Base-by-base conservation (phyloP, 495 filamentous ascomycete species). In the Tetracladium setigerum region DNA sequence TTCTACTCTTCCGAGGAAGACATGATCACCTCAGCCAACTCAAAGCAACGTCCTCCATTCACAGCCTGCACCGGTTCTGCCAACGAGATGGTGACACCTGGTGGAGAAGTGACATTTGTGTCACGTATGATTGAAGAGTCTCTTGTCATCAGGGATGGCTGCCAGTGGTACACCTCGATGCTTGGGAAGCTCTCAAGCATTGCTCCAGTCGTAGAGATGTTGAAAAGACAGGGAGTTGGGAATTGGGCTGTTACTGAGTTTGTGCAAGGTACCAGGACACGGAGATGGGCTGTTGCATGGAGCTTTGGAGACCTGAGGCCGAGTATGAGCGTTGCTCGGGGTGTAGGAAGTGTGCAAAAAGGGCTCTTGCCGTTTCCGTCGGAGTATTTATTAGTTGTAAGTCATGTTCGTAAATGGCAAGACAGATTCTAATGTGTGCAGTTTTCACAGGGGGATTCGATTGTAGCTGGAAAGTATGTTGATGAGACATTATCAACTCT, bases 91-190 rank as follows among this genome's bases (percentile, higher is more conserved):
- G 85, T 96, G 4, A 86, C 82, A 15, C 59, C 68, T 0, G 90
- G 90, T 0, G 92, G 92, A 1, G 92, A 98, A 64, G 63, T 91
- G 3, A 79, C 77, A 7, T 95, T 96, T 53, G 79, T 90, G 0
- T 66, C 71, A 1, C 74, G 81, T 15, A 84, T 96, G 61, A 70
- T 96, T 34, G 69, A 79, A 4, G 86, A 95, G 57, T 89, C 84
- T 32, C 62, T 85, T 10, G 53, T 60, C 0, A 64, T 91, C 6
- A 59, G 67, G 32, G 73, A 76, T 0, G 63, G 69, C 15, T 76
- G 91, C 8, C 78, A 77, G 41, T 97, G 92, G 92, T 96, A 90
- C 60, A 95, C 86, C 2, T 81, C 79, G 19, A 95, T 98, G 87
- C 69, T 96, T 0, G 92, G 92, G 0, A 94, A 92, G 53, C 66